Percentiles rank a stretch among this genome's conserved stretches.
Conservation (phyloP, 441 rosid species). For the Heliophila coronopifolia region DNA sequence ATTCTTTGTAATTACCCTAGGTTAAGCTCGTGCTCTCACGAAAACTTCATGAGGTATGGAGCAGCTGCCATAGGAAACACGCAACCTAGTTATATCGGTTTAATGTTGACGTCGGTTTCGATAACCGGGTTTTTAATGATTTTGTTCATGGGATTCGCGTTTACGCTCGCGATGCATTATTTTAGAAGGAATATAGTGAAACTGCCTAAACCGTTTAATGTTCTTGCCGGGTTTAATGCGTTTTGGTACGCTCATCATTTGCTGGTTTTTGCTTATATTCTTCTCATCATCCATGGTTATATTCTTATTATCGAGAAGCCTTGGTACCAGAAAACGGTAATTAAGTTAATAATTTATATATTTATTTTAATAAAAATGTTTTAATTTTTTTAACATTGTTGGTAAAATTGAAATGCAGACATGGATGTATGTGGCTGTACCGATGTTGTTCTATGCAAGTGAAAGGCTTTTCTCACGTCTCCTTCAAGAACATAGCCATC, state of each 20-base stretch:
- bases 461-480: constrained; percentile 39
- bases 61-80: too few species aligned
- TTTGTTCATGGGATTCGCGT: constrained; percentile 51
- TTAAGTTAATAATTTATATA: too few species aligned
- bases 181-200: constrained; percentile 29
- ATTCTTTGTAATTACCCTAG: too few species aligned
- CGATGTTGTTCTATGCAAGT: constrained; percentile 31
- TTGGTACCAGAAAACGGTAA: constrained; percentile 59
- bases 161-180: constrained; percentile 47
- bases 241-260: constrained; percentile 76
- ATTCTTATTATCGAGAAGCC: constrained; percentile 51
- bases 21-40: too few species aligned
- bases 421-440: constrained; percentile 34
- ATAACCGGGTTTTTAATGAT: constrained; percentile 59
- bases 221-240: constrained; percentile 61
- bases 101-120: too few species aligned
- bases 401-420: too few species aligned
- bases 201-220: constrained; percentile 27
- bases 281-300: constrained; percentile 54
- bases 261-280: constrained; percentile 49
- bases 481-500: constrained; percentile 47
- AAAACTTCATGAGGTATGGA: too few species aligned
- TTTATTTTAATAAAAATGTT: too few species aligned
- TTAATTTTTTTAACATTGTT: too few species aligned
- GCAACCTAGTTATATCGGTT: too few species aligned